A percentile compares a stretch with the other conserved stretches of the same genome.
Conservation (phyloP, 1,284 basidiomycete species). For the Microbotryum lychnidis-dioicae region DNA sequence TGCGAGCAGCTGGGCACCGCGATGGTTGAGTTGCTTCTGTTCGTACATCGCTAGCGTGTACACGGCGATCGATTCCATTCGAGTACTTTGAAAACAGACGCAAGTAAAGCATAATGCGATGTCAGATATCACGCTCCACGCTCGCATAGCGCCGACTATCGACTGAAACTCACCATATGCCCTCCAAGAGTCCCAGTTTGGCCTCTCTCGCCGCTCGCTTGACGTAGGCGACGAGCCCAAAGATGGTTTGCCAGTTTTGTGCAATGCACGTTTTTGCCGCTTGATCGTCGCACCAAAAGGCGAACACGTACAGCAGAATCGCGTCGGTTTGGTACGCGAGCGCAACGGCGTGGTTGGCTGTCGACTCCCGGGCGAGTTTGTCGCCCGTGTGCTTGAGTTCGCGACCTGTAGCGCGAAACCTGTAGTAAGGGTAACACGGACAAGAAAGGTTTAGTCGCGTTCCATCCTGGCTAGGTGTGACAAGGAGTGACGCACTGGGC, state of each 20-base stretch:
- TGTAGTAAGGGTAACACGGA: not conserved
- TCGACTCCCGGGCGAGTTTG: constrained; percentile 19
- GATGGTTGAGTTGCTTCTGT: constrained; percentile 22
- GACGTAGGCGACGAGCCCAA: constrained; percentile 31
- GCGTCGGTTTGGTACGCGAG: constrained; percentile 45
- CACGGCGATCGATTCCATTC: constrained; percentile 27
- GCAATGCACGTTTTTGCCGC: constrained; percentile 21
- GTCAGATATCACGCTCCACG: too few relatives aligned
- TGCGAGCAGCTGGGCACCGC: constrained; percentile 13
- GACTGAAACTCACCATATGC: constrained; percentile 16
- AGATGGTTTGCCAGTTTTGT: constrained; percentile 32
- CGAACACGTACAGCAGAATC: constrained; percentile 45
- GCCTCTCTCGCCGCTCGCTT: constrained; percentile 28
- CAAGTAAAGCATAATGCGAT: not conserved
- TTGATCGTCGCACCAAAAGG: constrained; percentile 47
- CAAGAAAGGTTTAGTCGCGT: not conserved
- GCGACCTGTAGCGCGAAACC: constrained; percentile 33
- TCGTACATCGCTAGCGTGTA: constrained; percentile 25
- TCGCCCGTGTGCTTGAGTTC: constrained; percentile 40
- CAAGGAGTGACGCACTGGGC: constrained; percentile 5
- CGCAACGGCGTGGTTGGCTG: constrained; percentile 34
- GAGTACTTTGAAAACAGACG: not conserved
- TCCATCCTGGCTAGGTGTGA: too few relatives aligned
- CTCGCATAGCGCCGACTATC: too few relatives aligned
- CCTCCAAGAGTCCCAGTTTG: constrained; percentile 7